These are phyloP conservation scores for Nematodospora valgi DNA, from an alignment of 805 yeast species.

Conservation along the genomic window DNA sequence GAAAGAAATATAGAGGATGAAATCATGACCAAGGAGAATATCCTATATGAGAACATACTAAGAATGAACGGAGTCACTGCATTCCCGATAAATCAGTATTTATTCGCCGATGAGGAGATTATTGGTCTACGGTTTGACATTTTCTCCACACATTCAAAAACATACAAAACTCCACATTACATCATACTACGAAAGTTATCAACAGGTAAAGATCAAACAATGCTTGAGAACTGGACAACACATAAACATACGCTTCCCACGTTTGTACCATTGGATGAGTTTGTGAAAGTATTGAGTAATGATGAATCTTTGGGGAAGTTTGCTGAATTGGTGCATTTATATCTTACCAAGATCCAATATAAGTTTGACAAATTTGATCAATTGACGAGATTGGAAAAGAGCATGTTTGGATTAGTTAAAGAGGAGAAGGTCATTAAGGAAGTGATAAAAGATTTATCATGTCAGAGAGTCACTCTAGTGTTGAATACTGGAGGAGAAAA, in stretches of 20 bases:
- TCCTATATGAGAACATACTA: slow-evolving; percentile 44
- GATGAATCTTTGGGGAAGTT: slow-evolving; percentile 17
- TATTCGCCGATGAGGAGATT: slow-evolving; percentile 26
- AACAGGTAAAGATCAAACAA: slow-evolving; percentile 7
- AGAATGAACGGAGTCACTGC: slow-evolving; percentile 50
- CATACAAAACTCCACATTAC: slow-evolving; percentile 45
- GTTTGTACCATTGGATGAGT: slow-evolving; percentile 23
- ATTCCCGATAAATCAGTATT: slow-evolving; percentile 38
- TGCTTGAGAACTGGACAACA: slow-evolving; percentile 22
- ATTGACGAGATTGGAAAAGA: slow-evolving; percentile 11
- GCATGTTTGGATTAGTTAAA: slow-evolving; percentile 7
- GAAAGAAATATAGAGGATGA: not conserved
- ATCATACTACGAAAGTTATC: slow-evolving; percentile 31
- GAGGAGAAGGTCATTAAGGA: slow-evolving; percentile 10
- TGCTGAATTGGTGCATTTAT: slow-evolving; percentile 19
- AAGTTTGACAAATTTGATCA: slow-evolving; percentile 28
- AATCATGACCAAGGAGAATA: slow-evolving; percentile 23
- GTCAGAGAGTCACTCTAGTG: slow-evolving; percentile 16
- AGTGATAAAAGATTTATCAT: slow-evolving; percentile 24
- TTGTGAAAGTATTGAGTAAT: slow-evolving; percentile 10
- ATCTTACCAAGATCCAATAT: slow-evolving; percentile 24
- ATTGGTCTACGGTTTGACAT: slow-evolving; percentile 53
- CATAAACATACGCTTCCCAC: slow-evolving; percentile 37
- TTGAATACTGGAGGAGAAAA: not conserved
- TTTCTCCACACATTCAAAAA: slow-evolving; percentile 18